Evolutionary conservation across 2,329 filamentous ascomycete genomes (phyloP).

Genomic region (Ambrosiella xylebori): DNA sequence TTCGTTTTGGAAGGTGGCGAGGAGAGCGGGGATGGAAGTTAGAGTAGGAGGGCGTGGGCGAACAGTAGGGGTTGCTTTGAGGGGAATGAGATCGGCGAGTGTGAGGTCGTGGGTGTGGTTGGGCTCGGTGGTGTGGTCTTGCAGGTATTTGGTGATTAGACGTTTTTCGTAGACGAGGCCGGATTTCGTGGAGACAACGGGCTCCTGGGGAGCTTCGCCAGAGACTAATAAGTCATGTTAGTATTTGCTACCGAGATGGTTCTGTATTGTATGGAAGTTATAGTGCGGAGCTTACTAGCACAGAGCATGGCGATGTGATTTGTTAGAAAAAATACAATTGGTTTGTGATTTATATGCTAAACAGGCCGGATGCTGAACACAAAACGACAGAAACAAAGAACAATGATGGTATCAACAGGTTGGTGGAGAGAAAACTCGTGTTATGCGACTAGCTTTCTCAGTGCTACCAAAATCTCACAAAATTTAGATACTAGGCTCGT

Average conservation of each 20-base stretch:
- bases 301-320: constrained; percentile 28
- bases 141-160: constrained; percentile 85
- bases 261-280: not conserved
- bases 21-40: constrained; percentile 87
- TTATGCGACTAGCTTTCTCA: not conserved
- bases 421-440: not conserved
- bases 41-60: constrained; percentile 81
- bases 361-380: not conserved
- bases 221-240: constrained; percentile 46
- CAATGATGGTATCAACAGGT: not conserved
- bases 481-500: not conserved
- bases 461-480: not conserved
- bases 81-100: constrained; percentile 67
- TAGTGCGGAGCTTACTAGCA: constrained; percentile 23
- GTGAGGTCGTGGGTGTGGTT: constrained; percentile 73
- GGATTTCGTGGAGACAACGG: constrained; percentile 87
- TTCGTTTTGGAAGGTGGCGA: constrained; percentile 92
- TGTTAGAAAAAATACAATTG: not conserved
- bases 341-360: not conserved
- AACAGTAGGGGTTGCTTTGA: constrained; percentile 70
- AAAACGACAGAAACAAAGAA: not conserved
- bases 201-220: constrained; percentile 86
- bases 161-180: constrained; percentile 90
- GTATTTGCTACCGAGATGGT: not conserved
- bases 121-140: constrained; percentile 77